Base-by-base conservation (phyloP, 1,284 basidiomycete genomes). In the Gymnopus androsaceus region DNA sequence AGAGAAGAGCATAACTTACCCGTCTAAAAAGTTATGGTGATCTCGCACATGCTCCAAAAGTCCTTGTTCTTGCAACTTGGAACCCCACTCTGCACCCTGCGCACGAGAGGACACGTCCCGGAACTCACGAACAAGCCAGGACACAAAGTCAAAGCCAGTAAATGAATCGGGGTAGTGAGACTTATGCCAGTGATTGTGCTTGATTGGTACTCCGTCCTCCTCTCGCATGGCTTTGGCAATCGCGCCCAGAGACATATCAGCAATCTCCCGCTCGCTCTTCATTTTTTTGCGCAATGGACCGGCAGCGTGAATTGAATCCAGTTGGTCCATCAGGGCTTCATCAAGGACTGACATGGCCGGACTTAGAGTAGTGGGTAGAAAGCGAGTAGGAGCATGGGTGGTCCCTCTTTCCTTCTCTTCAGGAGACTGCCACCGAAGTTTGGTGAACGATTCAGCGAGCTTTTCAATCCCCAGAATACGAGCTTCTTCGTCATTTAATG, bases 401-500 rank as follows among this genome's bases (percentile, higher is more conserved):
- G 77, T 68, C 4, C 58, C 45, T 25, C 37, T 67, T 14, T 66
- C 66, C 46, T 79, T 82, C 54, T 88, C 85, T 15, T 87, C 87
- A 0, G 82, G 78, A 1, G 81, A 66, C 47, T 85, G 79, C 91
- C 92, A 94, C 15, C 92, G 84, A 48, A 88, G 77, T 66, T 85
- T 87, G 40, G 88, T 85, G 69, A 97, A 94, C 52, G 92, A 81
- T 64, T 97, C 94, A 1, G 92, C 90, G 1, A 98, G 83, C 66
- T 93, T 94, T 69, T 95, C 92, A 49, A 95, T 95, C 1, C 95
- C 96, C 17, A 92, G 76, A 33, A 98, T 79, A 21, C 93, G 85
- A 15, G 89, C 86, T 72, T 98, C 95, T 68, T 95, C 92, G 31
- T 94, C 88, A 63, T 90, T 85, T 55, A 94, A 80, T 58, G 78